Evolutionary conservation across 2,329 filamentous ascomycete genomes (phyloP).

Genomic region (Thielaviopsis ethacetica): DNA sequence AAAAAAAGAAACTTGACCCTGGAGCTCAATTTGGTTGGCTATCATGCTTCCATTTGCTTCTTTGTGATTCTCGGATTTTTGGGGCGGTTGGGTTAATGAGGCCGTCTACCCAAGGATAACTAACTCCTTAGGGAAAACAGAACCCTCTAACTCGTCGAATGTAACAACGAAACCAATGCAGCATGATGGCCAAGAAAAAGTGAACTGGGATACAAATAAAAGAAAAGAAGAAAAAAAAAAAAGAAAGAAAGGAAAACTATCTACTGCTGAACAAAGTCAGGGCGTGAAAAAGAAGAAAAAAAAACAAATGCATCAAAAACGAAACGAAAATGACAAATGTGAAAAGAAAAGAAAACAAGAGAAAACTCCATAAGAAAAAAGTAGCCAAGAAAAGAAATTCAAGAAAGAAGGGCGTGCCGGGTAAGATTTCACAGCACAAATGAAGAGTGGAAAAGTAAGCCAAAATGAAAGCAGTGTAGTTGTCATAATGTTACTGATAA

Average conservation of each 20-base stretch:
- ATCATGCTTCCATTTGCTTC: too few relatives aligned
- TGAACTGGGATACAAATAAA: background rate
- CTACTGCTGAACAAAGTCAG: slow-evolving; percentile 1
- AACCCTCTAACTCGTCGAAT: background rate
- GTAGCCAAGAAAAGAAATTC: background rate
- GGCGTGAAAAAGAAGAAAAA: background rate
- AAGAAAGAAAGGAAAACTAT: background rate
- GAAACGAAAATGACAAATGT: slow-evolving; percentile 1
- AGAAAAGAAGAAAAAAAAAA: background rate
- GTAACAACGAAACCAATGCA: background rate
- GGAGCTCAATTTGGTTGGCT: too few relatives aligned
- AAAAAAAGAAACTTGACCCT: background rate
- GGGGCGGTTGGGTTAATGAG: too few relatives aligned
- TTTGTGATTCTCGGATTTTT: too few relatives aligned
- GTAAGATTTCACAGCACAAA: too few relatives aligned
- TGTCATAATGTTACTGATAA: too few relatives aligned
- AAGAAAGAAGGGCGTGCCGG: background rate
- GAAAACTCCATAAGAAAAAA: slow-evolving; percentile 3
- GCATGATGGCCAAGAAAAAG: too few relatives aligned
- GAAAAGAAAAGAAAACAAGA: slow-evolving; percentile 5
- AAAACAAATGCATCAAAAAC: slow-evolving; percentile 6
- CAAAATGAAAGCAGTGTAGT: too few relatives aligned
- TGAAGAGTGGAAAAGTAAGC: too few relatives aligned
- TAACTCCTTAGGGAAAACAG: too few relatives aligned
- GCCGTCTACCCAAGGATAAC: too few relatives aligned